These are phyloP conservation scores for Ascochyta pisi DNA, from an alignment of 2,329 filamentous ascomycete species.

Conservation along the genomic window DNA sequence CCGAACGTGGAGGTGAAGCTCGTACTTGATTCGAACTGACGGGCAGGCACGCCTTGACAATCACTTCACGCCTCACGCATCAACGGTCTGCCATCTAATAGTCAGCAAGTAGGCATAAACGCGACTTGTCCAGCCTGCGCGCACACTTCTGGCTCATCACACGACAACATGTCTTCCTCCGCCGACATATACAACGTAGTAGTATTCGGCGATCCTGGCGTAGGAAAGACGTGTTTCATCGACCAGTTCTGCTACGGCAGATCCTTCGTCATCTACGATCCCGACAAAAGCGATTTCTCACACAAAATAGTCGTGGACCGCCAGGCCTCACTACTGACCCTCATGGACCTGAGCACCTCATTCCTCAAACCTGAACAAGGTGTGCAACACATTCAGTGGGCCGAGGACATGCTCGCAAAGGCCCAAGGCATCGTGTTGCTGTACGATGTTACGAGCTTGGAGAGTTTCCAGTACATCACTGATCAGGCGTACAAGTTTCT, in stretches of 20 bases:
- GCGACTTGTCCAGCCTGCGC: neutral
- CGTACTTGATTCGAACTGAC: neutral
- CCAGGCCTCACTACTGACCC: conserved; percentile 9
- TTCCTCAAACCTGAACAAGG: conserved; percentile 15
- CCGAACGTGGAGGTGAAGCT: neutral
- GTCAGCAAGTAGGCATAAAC: neutral
- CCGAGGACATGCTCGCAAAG: conserved; percentile 10
- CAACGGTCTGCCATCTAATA: neutral
- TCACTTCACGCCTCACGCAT: neutral
- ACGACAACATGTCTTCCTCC: neutral
- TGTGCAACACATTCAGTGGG: conserved; percentile 2
- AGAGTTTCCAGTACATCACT: conserved; percentile 32
- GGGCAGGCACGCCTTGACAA: conserved; percentile 2
- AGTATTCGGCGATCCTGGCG: conserved; percentile 27
- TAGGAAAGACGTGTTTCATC: conserved; percentile 32
- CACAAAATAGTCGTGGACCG: conserved; percentile 20
- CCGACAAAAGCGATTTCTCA: neutral
- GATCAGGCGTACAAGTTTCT: conserved; percentile 26
- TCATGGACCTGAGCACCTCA: conserved; percentile 33
- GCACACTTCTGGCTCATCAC: no score
- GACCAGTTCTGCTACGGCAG: conserved; percentile 21
- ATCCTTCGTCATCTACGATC: conserved; percentile 22
- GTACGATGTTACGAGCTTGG: conserved; percentile 35
- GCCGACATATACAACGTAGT: conserved; percentile 6
- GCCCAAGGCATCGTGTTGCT: conserved; percentile 38